Evolutionary conservation across 75 land plant genomes (phyloP), one percentile per base, ranked within the genome.

Genomic region (Selaginella tamariscina): DNA sequence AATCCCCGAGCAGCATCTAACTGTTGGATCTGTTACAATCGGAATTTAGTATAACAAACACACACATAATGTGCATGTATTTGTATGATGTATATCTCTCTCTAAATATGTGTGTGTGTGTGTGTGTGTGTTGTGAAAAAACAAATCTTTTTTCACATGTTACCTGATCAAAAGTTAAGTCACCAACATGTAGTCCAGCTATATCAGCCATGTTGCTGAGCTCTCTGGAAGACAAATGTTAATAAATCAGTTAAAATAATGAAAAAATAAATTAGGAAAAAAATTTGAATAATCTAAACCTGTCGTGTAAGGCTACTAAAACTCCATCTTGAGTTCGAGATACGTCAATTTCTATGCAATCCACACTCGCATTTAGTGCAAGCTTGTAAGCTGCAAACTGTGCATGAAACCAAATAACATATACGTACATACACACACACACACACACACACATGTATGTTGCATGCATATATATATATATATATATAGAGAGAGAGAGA

Each of bases 341-440:
- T 30, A 81, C 83, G 77, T 93, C 95, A 72, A 86, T 79, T 71
- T 93, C 95, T 22, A 89, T 72, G 75, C 95, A 85, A 65, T 93
- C 88, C 2, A 82, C 95, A 56, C 72, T 70, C 72, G 80, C 70
- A 64, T 66, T 60, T 75, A 93, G 65, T 1, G 98, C 98, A 13
- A 56, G 29, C 5, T 55, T 69, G 71, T 80, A 86, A 9, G 90
- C 84, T 44, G 71, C 75, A 69, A 82, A 70, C 95, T 93, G 82
- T 60, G n/a, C n/a, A n/a, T n/a, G n/a, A n/a, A n/a, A n/a, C n/a
- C n/a, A n/a, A n/a, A n/a, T n/a, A n/a, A n/a, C n/a, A n/a, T n/a
- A n/a, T n/a, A n/a, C n/a, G n/a, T n/a, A n/a, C n/a, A n/a, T n/a
- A n/a, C n/a, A n/a, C n/a, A n/a, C n/a, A n/a, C n/a, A n/a, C n/a